phyloP scores from a whole-genome alignment of 1,284 basidiomycete species.

The Irpex lacteus region DNA sequence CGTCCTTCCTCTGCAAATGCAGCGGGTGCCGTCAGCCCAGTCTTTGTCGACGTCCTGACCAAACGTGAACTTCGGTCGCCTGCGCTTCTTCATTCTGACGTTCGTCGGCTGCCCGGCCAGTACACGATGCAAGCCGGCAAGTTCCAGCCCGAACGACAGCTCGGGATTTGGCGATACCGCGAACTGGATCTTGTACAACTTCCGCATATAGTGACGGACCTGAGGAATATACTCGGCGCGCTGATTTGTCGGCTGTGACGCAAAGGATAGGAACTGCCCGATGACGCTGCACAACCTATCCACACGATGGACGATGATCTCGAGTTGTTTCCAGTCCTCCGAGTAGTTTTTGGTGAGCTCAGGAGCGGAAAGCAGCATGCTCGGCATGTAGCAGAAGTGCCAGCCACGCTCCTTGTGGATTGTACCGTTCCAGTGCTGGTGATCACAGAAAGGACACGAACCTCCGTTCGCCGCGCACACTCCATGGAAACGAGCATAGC shows the following conservation, averaged over 20 bases:
- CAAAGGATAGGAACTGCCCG: conserved; percentile 74
- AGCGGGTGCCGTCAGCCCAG: conserved; percentile 72
- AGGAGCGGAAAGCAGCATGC: conserved; percentile 64
- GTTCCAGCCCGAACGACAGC: conserved; percentile 74
- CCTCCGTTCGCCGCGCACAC: conserved; percentile 81
- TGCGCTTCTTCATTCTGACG: conserved; percentile 53
- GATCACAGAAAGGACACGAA: conserved; percentile 84
- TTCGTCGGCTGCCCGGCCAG: conserved; percentile 63
- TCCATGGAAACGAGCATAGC: conserved; percentile 79
- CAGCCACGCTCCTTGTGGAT: conserved; percentile 76
- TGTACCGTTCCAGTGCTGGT: conserved; percentile 83
- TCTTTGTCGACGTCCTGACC: conserved; percentile 73
- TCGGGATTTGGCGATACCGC: conserved; percentile 74
- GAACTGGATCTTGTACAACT: conserved; percentile 80
- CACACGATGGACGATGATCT: conserved; percentile 71
- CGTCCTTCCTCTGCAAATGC: conserved; percentile 74
- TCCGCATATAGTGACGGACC: conserved; percentile 83
- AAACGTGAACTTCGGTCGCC: conserved; percentile 69
- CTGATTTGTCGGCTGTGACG: conserved; percentile 64
- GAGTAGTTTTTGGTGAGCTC: conserved; percentile 75
- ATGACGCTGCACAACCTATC: conserved; percentile 71
- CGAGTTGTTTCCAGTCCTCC: conserved; percentile 71
- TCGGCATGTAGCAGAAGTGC: conserved; percentile 76
- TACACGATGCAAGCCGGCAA: conserved; percentile 75
- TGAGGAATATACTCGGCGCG: conserved; percentile 70